Percentiles rank a stretch among this genome's conserved stretches.
These are phyloP conservation scores for Themeda triandra DNA, from an alignment of 176 grass and related monocot genomes.

Conservation along the genomic window DNA sequence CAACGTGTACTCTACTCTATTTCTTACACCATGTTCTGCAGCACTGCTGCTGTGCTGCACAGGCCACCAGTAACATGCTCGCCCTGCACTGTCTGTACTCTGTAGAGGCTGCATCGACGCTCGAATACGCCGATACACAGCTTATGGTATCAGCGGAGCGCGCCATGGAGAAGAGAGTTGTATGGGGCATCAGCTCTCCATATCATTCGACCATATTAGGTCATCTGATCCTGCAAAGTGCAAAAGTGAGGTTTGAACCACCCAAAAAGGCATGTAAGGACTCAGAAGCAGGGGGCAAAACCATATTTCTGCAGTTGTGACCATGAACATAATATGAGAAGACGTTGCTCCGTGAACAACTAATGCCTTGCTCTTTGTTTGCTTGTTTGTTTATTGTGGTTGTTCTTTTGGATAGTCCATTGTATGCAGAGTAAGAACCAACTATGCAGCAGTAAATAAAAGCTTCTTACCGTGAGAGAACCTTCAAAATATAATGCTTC, in stretches of 20 bases:
- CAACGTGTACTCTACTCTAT: no score
- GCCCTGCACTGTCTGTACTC: background rate
- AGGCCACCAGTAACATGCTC: background rate
- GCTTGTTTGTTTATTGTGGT: no score
- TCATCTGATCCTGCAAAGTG: slow-evolving; percentile 17
- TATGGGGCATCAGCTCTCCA: background rate
- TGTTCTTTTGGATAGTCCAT: background rate
- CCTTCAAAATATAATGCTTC: background rate
- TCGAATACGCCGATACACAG: background rate
- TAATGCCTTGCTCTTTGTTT: background rate
- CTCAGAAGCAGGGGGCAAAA: background rate
- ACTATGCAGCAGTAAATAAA: background rate
- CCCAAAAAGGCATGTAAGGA: background rate
- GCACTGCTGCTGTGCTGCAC: background rate
- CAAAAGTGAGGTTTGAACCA: background rate
- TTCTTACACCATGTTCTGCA: background rate
- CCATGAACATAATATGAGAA: background rate
- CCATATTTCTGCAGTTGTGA: background rate
- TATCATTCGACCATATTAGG: background rate
- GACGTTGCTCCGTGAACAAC: background rate
- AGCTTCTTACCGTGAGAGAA: background rate
- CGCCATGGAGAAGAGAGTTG: background rate
- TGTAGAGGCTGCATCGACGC: background rate
- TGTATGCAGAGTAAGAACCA: background rate
- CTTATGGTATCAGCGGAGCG: background rate